These are phyloP conservation scores for Amauroascus niger DNA, from an alignment of 2,329 filamentous ascomycete species.

Conservation along the genomic window DNA sequence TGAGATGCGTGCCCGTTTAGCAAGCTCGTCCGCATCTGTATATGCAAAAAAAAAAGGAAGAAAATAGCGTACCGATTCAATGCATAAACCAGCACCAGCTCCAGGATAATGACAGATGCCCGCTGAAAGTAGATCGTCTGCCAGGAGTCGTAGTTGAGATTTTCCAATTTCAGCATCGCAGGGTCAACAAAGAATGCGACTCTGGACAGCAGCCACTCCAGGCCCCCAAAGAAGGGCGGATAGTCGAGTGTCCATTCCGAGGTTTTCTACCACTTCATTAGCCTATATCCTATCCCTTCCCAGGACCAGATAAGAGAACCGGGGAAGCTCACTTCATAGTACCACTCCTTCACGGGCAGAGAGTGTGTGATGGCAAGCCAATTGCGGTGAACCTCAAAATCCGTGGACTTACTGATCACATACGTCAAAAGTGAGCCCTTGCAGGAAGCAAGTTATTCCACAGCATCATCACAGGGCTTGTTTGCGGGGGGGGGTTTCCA, in stretches of 20 bases:
- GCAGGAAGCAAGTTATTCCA: conserved; percentile 2
- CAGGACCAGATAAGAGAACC: neutral
- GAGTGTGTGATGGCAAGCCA: conserved; percentile 95
- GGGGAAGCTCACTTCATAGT: conserved; percentile 59
- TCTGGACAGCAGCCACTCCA: conserved; percentile 87
- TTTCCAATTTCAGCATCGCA: conserved; percentile 69
- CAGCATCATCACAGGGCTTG: neutral
- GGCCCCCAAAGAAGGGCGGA: conserved; percentile 93
- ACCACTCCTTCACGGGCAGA: conserved; percentile 80
- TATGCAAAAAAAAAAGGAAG: neutral
- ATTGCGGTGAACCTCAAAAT: conserved; percentile 98
- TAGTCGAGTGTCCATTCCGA: conserved; percentile 99
- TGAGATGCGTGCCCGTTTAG: conserved; percentile 26
- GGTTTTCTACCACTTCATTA: conserved; percentile 51
- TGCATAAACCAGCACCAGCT: conserved; percentile 74
- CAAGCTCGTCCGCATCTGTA: neutral
- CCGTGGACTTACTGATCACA: conserved; percentile 78
- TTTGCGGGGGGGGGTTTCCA: no score
- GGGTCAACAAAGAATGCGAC: conserved; percentile 67
- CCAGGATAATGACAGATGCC: conserved; percentile 73
- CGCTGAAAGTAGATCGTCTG: conserved; percentile 90
- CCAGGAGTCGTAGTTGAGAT: conserved; percentile 82
- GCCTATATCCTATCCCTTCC: neutral
- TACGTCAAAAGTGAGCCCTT: neutral
- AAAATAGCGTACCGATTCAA: conserved; percentile 54